Base-by-base conservation (phyloP, 164 flowering plant genomes). In the Brasenia schreberi region DNA sequence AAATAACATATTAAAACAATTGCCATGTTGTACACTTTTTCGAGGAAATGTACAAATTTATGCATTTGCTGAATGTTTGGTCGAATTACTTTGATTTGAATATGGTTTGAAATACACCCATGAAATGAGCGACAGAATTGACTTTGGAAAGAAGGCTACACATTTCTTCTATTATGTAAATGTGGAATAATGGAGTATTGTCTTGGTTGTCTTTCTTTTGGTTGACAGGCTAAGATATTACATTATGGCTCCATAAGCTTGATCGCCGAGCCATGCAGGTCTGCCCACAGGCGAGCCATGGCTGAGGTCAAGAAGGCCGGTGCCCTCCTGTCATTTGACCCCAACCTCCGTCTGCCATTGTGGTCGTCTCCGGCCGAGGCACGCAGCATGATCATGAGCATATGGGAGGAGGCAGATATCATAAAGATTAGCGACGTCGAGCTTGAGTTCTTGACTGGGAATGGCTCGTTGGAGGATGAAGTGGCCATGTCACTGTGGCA, bases 221-320 rank as follows among this genome's bases (percentile, higher is more conserved):
- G 10, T 49, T 14, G 16, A 49, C 80, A 93, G 97, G 89, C 91
- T 3, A 93, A 87, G 62, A 76, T 89, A 5, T 94, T 94, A 71
- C 98, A 94, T 66, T 93, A 87, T 56, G 98, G 98, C 65, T 93
- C 98, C 0, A 93, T 93, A 59, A 93, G 98, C 68, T 79, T 93
- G 85, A 93, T 93, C 7, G 84, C 85, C 65, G 98, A 93, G 86
- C 98, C 98, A 61, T 90, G 97, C 71, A 73, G 97, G 76, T 91
- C 97, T 5, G 94, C 98, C 0, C 98, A 94, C 70, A 6, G 91
- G 43, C 75, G 73, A 71, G 98, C 98, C 18, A 87, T 91, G 93
- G 78, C 86, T 66, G 96, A 73, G 66, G 98, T 97, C 0, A 89
- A 74, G 69, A 80, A 83, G 0, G 91, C 89, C 0, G 98, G 97